phyloP scores from a whole-genome alignment of 352 stramenopile species.

The Pythium insidiosum region DNA sequence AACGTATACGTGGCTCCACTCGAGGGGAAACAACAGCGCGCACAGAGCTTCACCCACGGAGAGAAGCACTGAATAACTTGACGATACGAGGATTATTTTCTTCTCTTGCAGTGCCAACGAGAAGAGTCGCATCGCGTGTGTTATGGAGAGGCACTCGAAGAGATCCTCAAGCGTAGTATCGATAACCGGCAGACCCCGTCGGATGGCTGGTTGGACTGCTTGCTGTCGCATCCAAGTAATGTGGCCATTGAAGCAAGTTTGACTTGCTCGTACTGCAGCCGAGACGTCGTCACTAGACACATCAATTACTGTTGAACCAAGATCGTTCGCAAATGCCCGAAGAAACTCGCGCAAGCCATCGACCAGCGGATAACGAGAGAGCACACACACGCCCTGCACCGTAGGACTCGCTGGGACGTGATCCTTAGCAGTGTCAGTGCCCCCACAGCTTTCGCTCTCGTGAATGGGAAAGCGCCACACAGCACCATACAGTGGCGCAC shows the following conservation, averaged over 20 bases:
- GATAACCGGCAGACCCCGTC: too few species aligned
- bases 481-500: conserved; percentile 30
- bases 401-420: too few species aligned
- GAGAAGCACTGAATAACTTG: conserved; percentile 57
- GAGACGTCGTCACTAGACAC: too few species aligned
- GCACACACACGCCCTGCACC: conserved; percentile 34
- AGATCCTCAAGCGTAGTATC: conserved; percentile 38
- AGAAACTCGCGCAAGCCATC: conserved; percentile 42
- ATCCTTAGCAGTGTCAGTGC: too few species aligned
- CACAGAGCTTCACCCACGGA: conserved; percentile 44
- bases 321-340: conserved; percentile 13
- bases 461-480: conserved; percentile 18
- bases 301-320: too few species aligned
- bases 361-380: conserved; percentile 44
- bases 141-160: conserved; percentile 50
- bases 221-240: too few species aligned
- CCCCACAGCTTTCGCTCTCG: too few species aligned
- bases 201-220: too few species aligned
- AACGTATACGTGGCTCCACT: conserved; percentile 77
- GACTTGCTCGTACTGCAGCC: too few species aligned
- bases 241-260: too few species aligned
- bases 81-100: conserved; percentile 65
- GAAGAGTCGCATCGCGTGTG: conserved; percentile 52
- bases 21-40: conserved; percentile 41
- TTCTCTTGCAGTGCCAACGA: conserved; percentile 57